phyloP scores from a whole-genome alignment of 495 filamentous ascomycete genomes.

The Staphylotrichum longicolle region DNA sequence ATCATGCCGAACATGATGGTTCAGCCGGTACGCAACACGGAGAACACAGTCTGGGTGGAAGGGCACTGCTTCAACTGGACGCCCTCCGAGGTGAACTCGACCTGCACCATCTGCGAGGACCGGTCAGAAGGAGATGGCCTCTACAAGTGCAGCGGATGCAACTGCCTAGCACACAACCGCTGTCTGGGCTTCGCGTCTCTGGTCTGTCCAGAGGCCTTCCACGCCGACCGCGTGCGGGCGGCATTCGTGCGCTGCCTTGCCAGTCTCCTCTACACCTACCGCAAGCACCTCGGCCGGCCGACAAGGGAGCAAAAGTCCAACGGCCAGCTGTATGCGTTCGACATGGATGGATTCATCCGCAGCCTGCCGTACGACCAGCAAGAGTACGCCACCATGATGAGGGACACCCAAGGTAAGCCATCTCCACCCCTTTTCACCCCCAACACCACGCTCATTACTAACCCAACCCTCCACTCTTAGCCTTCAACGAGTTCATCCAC shows the following conservation, averaged over 20 bases:
- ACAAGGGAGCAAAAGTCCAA: constrained; percentile 79
- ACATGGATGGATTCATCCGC: constrained; percentile 88
- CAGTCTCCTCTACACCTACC: constrained; percentile 92
- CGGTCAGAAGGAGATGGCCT: constrained; percentile 79
- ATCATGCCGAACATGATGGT: constrained; percentile 88
- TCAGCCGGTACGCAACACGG: constrained; percentile 81
- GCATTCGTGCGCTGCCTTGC: constrained; percentile 94
- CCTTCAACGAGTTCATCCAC: constrained; percentile 95
- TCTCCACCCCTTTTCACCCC: constrained; percentile 17
- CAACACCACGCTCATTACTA: constrained; percentile 5
- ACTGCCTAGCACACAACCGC: constrained; percentile 70
- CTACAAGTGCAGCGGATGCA: constrained; percentile 80
- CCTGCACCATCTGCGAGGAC: constrained; percentile 87
- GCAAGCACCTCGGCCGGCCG: constrained; percentile 74
- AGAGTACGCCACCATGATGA: constrained; percentile 81
- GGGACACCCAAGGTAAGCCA: constrained; percentile 82
- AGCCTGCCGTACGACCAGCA: constrained; percentile 89
- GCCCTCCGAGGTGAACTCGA: constrained; percentile 61
- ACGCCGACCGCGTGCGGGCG: constrained; percentile 83
- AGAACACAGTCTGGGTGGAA: constrained; percentile 87
- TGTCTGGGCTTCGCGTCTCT: constrained; percentile 79
- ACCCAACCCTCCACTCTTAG: constrained; percentile 41
- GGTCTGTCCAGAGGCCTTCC: constrained; percentile 87
- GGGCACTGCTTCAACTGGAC: constrained; percentile 85
- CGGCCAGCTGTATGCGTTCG: constrained; percentile 86